These are phyloP conservation scores for Populus pruinosa DNA, from an alignment of 345 rosid genomes.

Conservation along the genomic window DNA sequence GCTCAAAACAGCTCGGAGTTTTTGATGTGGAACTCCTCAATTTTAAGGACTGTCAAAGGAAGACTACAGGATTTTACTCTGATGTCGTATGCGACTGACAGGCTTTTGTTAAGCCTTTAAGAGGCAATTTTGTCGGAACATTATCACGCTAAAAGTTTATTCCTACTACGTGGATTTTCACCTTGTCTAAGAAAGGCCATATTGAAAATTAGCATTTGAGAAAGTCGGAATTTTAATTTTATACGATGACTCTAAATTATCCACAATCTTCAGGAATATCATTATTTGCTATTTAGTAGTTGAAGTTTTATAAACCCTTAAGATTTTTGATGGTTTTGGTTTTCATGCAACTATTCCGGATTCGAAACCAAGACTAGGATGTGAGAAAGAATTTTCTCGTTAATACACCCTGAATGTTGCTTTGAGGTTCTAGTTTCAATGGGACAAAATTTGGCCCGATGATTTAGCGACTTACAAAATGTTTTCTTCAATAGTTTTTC, in stretches of 20 bases:
- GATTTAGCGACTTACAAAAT: neutral
- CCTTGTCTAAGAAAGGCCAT: neutral
- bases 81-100: constrained; percentile 78
- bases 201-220: neutral
- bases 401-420: neutral
- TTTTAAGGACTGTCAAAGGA: constrained; percentile 70
- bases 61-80: constrained; percentile 91
- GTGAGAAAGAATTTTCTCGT: neutral
- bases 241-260: too few species aligned
- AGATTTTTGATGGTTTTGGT: neutral
- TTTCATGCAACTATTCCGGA: neutral
- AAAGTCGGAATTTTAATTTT: neutral
- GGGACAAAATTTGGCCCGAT: neutral
- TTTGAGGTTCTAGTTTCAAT: neutral
- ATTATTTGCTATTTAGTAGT: neutral
- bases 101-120: neutral
- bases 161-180: neutral
- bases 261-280: neutral
- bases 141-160: neutral
- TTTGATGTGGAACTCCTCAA: constrained; percentile 81
- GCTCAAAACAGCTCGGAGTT: constrained; percentile 90
- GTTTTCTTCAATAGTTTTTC: neutral
- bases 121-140: constrained; percentile 5
- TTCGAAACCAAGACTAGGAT: neutral
- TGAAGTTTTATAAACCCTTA: neutral